phyloP scores from a whole-genome alignment of 805 yeast species.

The Ogataea kodamae region DNA sequence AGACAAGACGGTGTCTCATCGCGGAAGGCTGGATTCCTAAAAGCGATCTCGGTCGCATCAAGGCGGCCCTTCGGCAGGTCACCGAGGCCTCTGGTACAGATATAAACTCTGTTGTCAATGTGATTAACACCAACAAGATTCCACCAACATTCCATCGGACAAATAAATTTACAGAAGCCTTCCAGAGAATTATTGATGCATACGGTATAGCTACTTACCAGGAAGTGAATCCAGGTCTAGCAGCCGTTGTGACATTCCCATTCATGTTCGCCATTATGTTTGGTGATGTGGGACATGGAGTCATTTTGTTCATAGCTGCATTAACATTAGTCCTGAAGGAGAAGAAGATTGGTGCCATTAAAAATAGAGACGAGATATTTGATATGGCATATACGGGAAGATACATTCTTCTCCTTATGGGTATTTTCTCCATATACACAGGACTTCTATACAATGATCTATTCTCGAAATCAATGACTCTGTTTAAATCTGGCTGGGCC shows the following conservation, averaged over 20 bases:
- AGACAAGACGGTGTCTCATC: constrained; percentile 76
- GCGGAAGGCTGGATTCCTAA: constrained; percentile 98
- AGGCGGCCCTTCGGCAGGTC: constrained; percentile 60
- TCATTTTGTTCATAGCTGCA: constrained; percentile 56
- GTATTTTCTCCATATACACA: constrained; percentile 67
- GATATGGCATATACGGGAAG: constrained; percentile 76
- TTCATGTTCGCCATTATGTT: constrained; percentile 83
- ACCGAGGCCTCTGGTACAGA: constrained; percentile 47
- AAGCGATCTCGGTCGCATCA: constrained; percentile 65
- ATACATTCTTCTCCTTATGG: constrained; percentile 68
- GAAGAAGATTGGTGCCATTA: constrained; percentile 46
- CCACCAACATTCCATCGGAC: constrained; percentile 73
- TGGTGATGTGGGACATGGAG: constrained; percentile 81
- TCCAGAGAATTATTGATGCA: constrained; percentile 71
- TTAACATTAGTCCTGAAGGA: constrained; percentile 53
- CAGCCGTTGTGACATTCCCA: constrained; percentile 73
- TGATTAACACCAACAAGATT: constrained; percentile 57
- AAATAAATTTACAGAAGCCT: constrained; percentile 66
- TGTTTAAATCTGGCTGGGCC: constrained; percentile 68
- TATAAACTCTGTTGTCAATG: constrained; percentile 53
- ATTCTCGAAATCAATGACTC: constrained; percentile 64
- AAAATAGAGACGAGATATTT: constrained; percentile 63
- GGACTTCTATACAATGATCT: constrained; percentile 72
- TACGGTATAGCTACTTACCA: constrained; percentile 74
- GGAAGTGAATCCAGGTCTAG: constrained; percentile 73